phyloP scores from a whole-genome alignment of 75 land plant species.

The Sequoiadendron giganteum region DNA sequence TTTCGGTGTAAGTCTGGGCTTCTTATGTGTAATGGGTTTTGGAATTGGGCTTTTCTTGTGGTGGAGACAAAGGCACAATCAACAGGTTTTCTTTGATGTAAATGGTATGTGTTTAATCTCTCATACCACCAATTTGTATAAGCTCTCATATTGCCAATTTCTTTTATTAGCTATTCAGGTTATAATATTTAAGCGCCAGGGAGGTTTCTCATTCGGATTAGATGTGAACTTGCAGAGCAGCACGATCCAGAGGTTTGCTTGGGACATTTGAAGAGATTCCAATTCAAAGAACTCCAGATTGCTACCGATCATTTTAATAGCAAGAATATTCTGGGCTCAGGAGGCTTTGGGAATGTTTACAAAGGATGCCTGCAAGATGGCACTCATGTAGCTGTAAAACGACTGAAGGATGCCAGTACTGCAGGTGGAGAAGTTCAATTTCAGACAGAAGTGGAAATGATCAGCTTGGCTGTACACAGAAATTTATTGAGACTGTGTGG shows the following conservation, averaged over 20 bases:
- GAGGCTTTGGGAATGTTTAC: constrained; percentile 87
- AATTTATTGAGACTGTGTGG: constrained; percentile 73
- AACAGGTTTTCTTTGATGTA: constrained; percentile 59
- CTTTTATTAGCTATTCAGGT: background rate
- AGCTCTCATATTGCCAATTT: background rate
- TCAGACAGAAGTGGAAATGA: constrained; percentile 87
- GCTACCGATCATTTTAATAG: constrained; percentile 72
- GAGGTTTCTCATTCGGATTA: background rate
- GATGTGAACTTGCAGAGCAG: constrained; percentile 38
- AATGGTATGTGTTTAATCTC: constrained; percentile 12
- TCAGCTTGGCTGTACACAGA: constrained; percentile 81
- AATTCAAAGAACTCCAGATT: constrained; percentile 64
- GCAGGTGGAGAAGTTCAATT: constrained; percentile 70
- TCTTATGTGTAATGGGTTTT: constrained; percentile 39
- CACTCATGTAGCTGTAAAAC: constrained; percentile 77
- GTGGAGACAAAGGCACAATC: constrained; percentile 63
- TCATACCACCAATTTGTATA: too few species aligned
- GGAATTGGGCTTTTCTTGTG: constrained; percentile 53
- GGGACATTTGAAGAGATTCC: constrained; percentile 75
- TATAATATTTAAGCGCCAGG: background rate
- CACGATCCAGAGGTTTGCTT: constrained; percentile 60
- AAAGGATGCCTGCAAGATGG: constrained; percentile 78
- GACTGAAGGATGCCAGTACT: constrained; percentile 75
- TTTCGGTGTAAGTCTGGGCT: constrained; percentile 48
- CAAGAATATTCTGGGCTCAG: constrained; percentile 78